phyloP scores from a whole-genome alignment of 495 filamentous ascomycete genomes.

The Penicillium canariense region DNA sequence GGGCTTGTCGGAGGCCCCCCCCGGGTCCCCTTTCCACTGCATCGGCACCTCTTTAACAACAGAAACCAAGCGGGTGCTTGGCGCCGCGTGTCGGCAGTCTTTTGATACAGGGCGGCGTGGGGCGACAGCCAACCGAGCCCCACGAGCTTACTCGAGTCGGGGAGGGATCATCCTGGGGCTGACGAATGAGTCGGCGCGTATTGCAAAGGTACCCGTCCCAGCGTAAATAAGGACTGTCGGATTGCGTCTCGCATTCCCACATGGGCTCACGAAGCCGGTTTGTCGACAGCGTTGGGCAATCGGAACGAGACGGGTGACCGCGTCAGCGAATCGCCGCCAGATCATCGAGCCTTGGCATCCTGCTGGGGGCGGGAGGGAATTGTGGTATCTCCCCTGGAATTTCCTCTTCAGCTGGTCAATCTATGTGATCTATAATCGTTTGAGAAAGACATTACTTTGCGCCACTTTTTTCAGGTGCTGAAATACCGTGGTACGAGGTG shows the following conservation, averaged over 20 bases:
- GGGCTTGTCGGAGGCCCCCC: not conserved
- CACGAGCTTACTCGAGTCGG: slow-evolving; percentile 23
- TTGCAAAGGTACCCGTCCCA: slow-evolving; percentile 6
- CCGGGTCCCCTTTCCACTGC: not conserved
- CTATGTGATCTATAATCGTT: too few relatives aligned
- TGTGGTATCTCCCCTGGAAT: too few relatives aligned
- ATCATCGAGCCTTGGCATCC: not conserved
- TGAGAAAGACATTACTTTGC: too few relatives aligned
- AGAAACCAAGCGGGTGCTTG: slow-evolving; percentile 11
- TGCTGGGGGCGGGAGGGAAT: too few relatives aligned
- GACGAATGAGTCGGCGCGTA: slow-evolving; percentile 6
- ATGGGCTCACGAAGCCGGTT: not conserved
- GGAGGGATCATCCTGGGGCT: slow-evolving; percentile 8
- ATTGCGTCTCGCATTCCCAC: not conserved
- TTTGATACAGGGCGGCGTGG: not conserved
- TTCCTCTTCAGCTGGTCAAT: too few relatives aligned
- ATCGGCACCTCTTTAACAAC: not conserved
- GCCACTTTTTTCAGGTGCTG: too few relatives aligned
- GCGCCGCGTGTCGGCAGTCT: slow-evolving; percentile 17
- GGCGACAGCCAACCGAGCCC: not conserved
- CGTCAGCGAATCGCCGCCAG: not conserved
- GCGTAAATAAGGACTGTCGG: not conserved
- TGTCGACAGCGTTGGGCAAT: not conserved
- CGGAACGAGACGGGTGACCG: not conserved
- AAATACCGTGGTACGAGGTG: too few relatives aligned